Conservation (phyloP, 2,329 filamentous ascomycete species). For the Alternaria sp. region DNA sequence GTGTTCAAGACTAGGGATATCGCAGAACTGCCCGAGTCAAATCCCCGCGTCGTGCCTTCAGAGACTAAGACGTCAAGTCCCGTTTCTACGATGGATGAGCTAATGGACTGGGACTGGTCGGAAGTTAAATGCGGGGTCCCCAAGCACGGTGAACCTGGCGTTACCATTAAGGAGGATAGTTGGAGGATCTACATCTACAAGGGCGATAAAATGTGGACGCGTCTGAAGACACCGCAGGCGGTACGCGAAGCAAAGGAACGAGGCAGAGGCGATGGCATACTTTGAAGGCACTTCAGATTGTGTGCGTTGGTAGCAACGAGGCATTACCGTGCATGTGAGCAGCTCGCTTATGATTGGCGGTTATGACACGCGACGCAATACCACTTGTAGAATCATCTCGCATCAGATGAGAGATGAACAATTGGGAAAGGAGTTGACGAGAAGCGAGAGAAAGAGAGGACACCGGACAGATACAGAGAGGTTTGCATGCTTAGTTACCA, state of each 20-base stretch:
- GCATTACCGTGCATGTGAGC: not conserved
- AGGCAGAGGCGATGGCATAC: not conserved
- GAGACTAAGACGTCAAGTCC: not conserved
- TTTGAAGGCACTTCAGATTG: not conserved
- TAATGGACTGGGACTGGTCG: conserved; percentile 1
- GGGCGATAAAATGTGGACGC: not conserved
- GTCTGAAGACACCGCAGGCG: conserved; percentile 10
- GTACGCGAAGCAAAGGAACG: not conserved
- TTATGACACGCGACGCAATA: not conserved
- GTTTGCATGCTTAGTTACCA: not conserved
- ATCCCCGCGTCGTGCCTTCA: not conserved
- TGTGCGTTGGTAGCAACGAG: not conserved
- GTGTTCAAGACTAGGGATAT: not conserved
- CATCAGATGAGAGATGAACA: not conserved
- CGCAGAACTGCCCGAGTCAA: not conserved
- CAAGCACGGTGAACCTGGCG: not conserved
- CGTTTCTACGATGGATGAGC: not conserved
- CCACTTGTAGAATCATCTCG: not conserved
- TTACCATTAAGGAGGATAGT: conserved; percentile 2
- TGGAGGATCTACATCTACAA: conserved; percentile 3
- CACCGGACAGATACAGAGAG: not conserved
- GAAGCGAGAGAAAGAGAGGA: not conserved
- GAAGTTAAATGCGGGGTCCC: not conserved
- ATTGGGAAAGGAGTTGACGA: not conserved
- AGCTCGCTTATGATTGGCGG: not conserved